phyloP scores from a whole-genome alignment of 2,329 filamentous ascomycete genomes.

The Aspergillus novoparasiticus region DNA sequence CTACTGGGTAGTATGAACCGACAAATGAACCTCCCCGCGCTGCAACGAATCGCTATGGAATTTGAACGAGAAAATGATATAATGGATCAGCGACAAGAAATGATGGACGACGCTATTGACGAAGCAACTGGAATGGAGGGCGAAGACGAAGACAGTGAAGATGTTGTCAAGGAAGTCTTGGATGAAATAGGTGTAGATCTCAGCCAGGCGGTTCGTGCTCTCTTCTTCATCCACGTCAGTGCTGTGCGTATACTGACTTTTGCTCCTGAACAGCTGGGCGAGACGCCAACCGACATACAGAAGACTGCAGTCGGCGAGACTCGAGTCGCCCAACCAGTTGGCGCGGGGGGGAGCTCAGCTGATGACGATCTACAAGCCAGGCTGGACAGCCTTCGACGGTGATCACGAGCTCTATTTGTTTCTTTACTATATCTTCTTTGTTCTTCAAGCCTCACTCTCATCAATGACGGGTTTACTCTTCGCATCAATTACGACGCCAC shows the following conservation, averaged over 20 bases:
- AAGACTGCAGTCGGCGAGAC: constrained; percentile 71
- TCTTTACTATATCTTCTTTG: not conserved
- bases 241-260: constrained; percentile 23
- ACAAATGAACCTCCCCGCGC: constrained; percentile 92
- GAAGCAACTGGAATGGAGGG: constrained; percentile 83
- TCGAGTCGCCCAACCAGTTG: constrained; percentile 81
- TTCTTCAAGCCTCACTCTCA: not conserved
- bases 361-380: constrained; percentile 94
- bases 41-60: constrained; percentile 97
- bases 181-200: constrained; percentile 97
- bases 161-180: constrained; percentile 93
- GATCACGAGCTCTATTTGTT: constrained; percentile 17
- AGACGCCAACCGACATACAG: constrained; percentile 84
- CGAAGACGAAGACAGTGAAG: constrained; percentile 93
- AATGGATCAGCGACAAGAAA: constrained; percentile 98
- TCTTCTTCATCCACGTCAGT: not conserved
- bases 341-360: constrained; percentile 55
- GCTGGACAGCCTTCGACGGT: constrained; percentile 78
- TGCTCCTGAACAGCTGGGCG: constrained; percentile 68
- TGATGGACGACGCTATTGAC: constrained; percentile 99
- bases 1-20: constrained; percentile 96
- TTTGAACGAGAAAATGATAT: constrained; percentile 99
- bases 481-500: constrained; percentile 4
- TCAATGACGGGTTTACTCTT: not conserved
- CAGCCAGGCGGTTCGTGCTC: constrained; percentile 74